Evolutionary conservation across 345 rosid species (phyloP).

Genomic region (Brassica napus): DNA sequence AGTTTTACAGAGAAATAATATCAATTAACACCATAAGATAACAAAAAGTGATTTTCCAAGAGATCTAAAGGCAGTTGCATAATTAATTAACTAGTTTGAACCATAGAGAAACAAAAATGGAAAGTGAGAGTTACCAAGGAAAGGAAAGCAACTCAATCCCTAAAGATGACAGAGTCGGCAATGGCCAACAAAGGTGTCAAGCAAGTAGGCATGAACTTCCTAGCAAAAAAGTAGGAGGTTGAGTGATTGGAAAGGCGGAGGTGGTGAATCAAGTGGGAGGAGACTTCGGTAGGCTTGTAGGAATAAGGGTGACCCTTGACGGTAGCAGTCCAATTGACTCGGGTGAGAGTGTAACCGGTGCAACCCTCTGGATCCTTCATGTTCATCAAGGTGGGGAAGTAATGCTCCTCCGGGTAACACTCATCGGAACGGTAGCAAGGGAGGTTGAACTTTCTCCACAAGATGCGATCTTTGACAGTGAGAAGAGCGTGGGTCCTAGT

Average conservation of each 20-base stretch:
- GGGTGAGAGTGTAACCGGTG: background rate
- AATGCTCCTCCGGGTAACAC: constrained; percentile 25
- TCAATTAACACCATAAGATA: background rate
- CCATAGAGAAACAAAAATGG: background rate
- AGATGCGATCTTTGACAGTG: background rate
- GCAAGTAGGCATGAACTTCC: constrained; percentile 5
- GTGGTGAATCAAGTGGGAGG: background rate
- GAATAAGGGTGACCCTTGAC: constrained; percentile 13
- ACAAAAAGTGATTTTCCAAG: background rate
- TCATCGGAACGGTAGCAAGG: constrained; percentile 13
- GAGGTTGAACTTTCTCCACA: constrained; percentile 14
- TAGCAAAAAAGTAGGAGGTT: constrained; percentile 1
- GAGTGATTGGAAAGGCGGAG: constrained; percentile 4
- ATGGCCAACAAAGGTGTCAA: constrained; percentile 11
- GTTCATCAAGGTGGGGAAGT: constrained; percentile 15
- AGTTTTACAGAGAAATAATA: background rate
- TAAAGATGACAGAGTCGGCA: constrained; percentile 8
- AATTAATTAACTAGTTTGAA: too few species aligned
- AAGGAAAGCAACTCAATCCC: background rate
- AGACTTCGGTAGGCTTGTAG: background rate
- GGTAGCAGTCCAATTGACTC: constrained; percentile 14
- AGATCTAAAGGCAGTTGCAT: too few species aligned
- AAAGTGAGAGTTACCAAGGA: background rate
- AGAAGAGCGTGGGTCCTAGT: constrained; percentile 5
- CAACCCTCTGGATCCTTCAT: constrained; percentile 5